Evolutionary conservation across 2,329 filamentous ascomycete genomes (phyloP).

Genomic region (Xylaria sp.): DNA sequence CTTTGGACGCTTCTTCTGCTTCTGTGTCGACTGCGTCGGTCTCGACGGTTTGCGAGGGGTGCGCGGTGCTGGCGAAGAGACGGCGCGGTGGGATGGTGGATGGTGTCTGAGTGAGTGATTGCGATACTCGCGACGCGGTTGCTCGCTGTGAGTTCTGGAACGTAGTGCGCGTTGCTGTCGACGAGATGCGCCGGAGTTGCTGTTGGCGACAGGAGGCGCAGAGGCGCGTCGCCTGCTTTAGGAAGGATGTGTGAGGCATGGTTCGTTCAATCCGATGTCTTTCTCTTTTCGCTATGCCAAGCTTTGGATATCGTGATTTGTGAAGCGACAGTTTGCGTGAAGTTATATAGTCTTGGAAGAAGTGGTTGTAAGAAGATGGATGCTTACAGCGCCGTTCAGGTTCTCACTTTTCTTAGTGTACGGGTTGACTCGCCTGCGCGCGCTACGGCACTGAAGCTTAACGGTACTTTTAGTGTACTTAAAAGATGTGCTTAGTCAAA

Average conservation of each 20-base stretch:
- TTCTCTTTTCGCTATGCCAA: neutral
- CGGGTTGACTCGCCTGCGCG: too few relatives aligned
- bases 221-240: slow-evolving; percentile 23
- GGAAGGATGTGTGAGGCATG: slow-evolving; percentile 18
- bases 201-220: slow-evolving; percentile 28
- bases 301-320: neutral
- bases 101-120: neutral
- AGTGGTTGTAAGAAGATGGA: too few relatives aligned
- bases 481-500: too few relatives aligned
- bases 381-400: too few relatives aligned
- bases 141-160: neutral
- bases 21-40: neutral
- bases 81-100: neutral
- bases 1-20: neutral
- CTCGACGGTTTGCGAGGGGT: neutral
- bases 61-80: neutral
- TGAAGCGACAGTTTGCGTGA: neutral
- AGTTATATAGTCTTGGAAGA: too few relatives aligned
- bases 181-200: slow-evolving; percentile 8
- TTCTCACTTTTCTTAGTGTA: too few relatives aligned
- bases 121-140: neutral
- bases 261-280: neutral
- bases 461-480: too few relatives aligned
- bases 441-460: too few relatives aligned
- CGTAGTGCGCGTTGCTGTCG: slow-evolving; percentile 1